These are phyloP conservation scores for Paramecium primaurelia DNA, from an alignment of 73 alveolate species.

Conservation along the genomic window DNA sequence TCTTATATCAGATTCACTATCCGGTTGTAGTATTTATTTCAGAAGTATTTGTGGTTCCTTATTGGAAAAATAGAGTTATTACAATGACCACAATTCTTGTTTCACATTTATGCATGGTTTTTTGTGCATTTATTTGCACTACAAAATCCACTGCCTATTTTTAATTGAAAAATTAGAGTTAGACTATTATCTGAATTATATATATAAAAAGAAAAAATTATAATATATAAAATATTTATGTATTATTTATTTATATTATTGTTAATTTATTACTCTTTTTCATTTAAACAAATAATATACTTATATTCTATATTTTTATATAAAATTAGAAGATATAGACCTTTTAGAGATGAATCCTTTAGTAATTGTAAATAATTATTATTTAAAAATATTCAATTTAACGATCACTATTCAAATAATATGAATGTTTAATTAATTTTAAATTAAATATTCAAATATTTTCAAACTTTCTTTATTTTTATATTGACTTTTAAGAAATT, in stretches of 20 bases:
- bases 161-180: conserved; percentile 30
- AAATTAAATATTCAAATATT: neutral
- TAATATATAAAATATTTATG: neutral
- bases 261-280: neutral
- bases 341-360: neutral
- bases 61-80: conserved; percentile 35
- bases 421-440: neutral
- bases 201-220: neutral
- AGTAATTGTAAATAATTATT: neutral
- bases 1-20: neutral
- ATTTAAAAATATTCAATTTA: neutral
- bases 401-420: neutral
- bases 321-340: neutral
- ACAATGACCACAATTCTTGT: conserved; percentile 13
- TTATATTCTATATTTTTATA: neutral
- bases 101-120: neutral
- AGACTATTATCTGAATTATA: conserved; percentile 16
- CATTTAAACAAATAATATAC: neutral
- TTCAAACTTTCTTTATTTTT: neutral
- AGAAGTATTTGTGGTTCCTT: neutral
- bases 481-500: neutral
- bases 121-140: neutral
- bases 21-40: conserved; percentile 30
- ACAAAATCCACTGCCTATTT: neutral
- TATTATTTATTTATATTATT: no score